These are phyloP conservation scores for Discostella stelligera DNA, from an alignment of 352 stramenopile species.

Conservation along the genomic window DNA sequence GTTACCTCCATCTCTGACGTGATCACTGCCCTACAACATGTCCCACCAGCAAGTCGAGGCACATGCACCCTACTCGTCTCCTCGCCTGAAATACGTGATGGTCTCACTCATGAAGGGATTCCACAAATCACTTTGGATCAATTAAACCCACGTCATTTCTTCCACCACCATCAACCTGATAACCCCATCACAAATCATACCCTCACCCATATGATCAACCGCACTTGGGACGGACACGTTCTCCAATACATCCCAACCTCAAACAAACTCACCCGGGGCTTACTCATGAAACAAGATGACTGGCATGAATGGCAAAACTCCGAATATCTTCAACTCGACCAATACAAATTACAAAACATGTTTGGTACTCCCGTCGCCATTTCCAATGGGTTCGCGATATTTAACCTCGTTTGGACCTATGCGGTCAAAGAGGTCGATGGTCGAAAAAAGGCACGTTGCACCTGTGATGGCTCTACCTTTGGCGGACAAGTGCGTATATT, in stretches of 20 bases:
- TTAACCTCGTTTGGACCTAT: slow-evolving; percentile 1
- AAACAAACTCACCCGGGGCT: slow-evolving; percentile 2
- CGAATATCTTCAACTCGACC: slow-evolving; percentile 29
- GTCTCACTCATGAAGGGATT: too few relatives aligned
- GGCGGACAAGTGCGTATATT: too few relatives aligned
- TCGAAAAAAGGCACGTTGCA: background rate
- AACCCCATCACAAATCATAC: too few relatives aligned
- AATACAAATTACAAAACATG: too few relatives aligned
- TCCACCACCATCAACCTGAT: too few relatives aligned
- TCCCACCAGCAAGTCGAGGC: too few relatives aligned
- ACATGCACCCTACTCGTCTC: too few relatives aligned
- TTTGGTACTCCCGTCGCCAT: slow-evolving; percentile 10
- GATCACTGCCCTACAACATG: too few relatives aligned
- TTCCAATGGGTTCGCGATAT: background rate
- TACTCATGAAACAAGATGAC: slow-evolving; percentile 5
- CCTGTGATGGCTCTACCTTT: too few relatives aligned
- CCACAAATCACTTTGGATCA: too few relatives aligned
- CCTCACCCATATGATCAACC: background rate
- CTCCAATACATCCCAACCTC: background rate
- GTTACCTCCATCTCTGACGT: background rate
- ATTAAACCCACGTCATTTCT: too few relatives aligned
- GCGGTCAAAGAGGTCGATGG: background rate
- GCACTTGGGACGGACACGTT: background rate
- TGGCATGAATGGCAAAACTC: slow-evolving; percentile 24
- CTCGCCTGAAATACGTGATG: too few relatives aligned